Conservation (phyloP, 2,329 filamentous ascomycete species). For the Penicillium oxalicum region DNA sequence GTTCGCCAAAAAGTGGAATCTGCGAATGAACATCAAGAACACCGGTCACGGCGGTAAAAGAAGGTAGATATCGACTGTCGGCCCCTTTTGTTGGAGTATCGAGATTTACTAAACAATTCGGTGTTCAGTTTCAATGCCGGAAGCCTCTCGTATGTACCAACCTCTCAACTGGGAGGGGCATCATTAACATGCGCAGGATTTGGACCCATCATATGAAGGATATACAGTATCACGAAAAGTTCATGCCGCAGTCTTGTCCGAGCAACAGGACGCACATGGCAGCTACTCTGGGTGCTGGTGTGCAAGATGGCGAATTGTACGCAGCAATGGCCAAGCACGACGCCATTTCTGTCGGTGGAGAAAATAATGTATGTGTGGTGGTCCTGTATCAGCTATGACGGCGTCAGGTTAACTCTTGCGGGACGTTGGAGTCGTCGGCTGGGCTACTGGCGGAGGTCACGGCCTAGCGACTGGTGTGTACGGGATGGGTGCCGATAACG, state of each 20-base stretch:
- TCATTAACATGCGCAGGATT: neutral
- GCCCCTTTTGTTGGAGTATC: too few relatives aligned
- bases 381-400: too few relatives aligned
- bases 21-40: neutral
- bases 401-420: too few relatives aligned
- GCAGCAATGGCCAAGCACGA: neutral
- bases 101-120: too few relatives aligned
- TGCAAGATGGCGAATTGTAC: neutral
- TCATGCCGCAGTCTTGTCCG: neutral
- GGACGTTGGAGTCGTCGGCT: neutral
- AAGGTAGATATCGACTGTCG: neutral
- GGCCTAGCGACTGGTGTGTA: neutral
- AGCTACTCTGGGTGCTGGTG: neutral
- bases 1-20: neutral
- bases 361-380: too few relatives aligned
- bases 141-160: neutral
- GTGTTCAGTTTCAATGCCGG: neutral
- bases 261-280: neutral
- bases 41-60: neutral
- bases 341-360: neutral
- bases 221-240: neutral
- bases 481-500: neutral
- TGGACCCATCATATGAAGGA: neutral
- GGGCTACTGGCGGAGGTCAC: neutral
- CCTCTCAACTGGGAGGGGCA: neutral